phyloP scores from a whole-genome alignment of 2,329 filamentous ascomycete genomes.

The Beauveria asiatica region DNA sequence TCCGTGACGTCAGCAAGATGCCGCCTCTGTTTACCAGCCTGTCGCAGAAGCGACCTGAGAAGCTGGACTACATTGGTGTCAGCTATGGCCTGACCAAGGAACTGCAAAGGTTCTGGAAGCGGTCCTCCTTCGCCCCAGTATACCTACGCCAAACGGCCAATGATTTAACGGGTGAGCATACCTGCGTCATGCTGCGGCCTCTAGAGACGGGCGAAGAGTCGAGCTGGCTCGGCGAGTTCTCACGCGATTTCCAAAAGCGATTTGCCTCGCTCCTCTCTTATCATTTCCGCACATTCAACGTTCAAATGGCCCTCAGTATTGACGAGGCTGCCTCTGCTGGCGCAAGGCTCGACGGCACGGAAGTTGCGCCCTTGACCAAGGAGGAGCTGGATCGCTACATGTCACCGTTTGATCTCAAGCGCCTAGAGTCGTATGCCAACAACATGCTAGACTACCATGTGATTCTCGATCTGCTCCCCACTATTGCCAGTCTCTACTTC shows the following conservation, averaged over 20 bases:
- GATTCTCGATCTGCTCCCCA: slow-evolving; percentile 84
- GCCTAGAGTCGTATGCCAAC: slow-evolving; percentile 89
- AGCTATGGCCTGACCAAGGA: slow-evolving; percentile 83
- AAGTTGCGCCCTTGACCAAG: slow-evolving; percentile 56
- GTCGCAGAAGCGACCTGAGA: slow-evolving; percentile 68
- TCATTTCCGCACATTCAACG: slow-evolving; percentile 77
- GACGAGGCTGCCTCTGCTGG: slow-evolving; percentile 75
- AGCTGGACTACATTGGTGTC: slow-evolving; percentile 88
- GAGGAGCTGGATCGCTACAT: slow-evolving; percentile 66
- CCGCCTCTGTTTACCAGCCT: slow-evolving; percentile 88
- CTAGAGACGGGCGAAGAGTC: slow-evolving; percentile 60
- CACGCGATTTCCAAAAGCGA: slow-evolving; percentile 88
- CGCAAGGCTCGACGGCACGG: slow-evolving; percentile 51
- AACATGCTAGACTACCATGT: slow-evolving; percentile 98
- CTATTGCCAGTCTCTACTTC: slow-evolving; percentile 78
- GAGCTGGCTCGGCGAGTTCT: slow-evolving; percentile 83
- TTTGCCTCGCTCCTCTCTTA: slow-evolving; percentile 87
- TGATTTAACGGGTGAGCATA: slow-evolving; percentile 93
- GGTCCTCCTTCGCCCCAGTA: slow-evolving; percentile 73
- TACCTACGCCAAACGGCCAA: slow-evolving; percentile 94
- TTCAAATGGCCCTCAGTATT: slow-evolving; percentile 73
- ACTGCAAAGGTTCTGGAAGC: slow-evolving; percentile 97
- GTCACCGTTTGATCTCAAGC: slow-evolving; percentile 89
- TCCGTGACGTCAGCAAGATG: slow-evolving; percentile 85
- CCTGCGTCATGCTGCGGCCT: slow-evolving; percentile 91